Evolutionary conservation across 2,329 filamentous ascomycete species (phyloP).

Genomic region (Clonostachys sp.): DNA sequence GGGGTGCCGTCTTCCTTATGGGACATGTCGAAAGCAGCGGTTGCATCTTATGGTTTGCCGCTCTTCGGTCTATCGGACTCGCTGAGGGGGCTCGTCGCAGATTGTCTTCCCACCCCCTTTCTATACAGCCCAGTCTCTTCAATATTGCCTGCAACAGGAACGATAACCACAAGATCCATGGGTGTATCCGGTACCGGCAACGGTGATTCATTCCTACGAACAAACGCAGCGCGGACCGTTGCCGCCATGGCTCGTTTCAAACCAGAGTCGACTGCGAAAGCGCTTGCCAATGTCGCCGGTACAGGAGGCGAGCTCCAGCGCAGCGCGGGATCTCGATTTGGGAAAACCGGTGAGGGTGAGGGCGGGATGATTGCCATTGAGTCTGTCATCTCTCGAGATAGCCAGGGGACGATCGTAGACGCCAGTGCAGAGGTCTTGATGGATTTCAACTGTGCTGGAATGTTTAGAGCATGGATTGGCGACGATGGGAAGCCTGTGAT

Average conservation of each 20-base stretch:
- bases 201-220: conserved; percentile 79
- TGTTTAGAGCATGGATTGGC: conserved; percentile 78
- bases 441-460: conserved; percentile 82
- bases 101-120: conserved; percentile 53
- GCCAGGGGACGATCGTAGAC: conserved; percentile 32
- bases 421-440: conserved; percentile 54
- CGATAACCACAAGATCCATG: conserved; percentile 24
- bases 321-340: conserved; percentile 72
- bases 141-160: background rate
- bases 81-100: conserved; percentile 45
- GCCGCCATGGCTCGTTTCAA: conserved; percentile 68
- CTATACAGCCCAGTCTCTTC: conserved; percentile 24
- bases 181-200: conserved; percentile 80
- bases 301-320: conserved; percentile 67
- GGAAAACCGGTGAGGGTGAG: conserved; percentile 69
- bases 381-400: conserved; percentile 40
- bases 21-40: background rate
- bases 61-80: conserved; percentile 18
- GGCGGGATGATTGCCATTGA: conserved; percentile 86
- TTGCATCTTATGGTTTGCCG: background rate
- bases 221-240: conserved; percentile 66
- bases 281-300: conserved; percentile 64
- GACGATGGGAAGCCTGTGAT: conserved; percentile 52
- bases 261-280: conserved; percentile 43
- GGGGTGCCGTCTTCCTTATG: conserved; percentile 19